Base-by-base conservation (phyloP, 208 protist genomes). In the Acanthamoeba sp. region DNA sequence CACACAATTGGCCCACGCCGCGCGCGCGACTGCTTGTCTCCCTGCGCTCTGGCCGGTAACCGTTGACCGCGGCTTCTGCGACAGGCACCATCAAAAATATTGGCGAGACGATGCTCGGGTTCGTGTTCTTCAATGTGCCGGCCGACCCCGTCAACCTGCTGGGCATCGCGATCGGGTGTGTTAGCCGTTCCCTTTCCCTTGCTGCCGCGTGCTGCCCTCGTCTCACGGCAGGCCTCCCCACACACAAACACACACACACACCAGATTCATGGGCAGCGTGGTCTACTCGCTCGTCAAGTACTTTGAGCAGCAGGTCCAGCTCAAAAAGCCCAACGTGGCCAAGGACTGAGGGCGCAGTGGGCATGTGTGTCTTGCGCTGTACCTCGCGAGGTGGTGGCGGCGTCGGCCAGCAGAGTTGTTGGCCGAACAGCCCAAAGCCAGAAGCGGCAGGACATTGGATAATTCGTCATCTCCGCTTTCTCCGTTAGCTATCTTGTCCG, bases 81-180 rank as follows among this genome's bases (percentile, higher is more conserved):
- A 7, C 48, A 87, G 78, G 78, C 42, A 59, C 78, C n/a, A 22
- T 87, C 27, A 87, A 87, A 40, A 59, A 87, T 18, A 62, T 50
- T 34, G 78, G 45, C 3, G 45, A 87, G 34, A 57, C 78, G 42
- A 59, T 87, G 38, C 27, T 50, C 27, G 78, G 78, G 2, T 87
- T 87, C 38, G 22, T 87, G 7, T 62, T 87, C 78, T 87, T 87
- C 78, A 59, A 22, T n/a, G 38, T 87, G 4, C 48, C 78, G 42
- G 29, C 57, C 3, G 29, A 22, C 2, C 48, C 48, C 22, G 10
- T 87, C 42, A 87, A 87, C 9, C 78, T 87, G 27, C 7, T 87
- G 24, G 78, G 78, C 78, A 87, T 87, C 27, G 16, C 29, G 16
- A 87, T 87, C 34, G 78, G 78, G 66, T 78, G 40, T 14, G 29